Conservation (phyloP, 2,329 filamentous ascomycete species). For the Fusarium sp. region DNA sequence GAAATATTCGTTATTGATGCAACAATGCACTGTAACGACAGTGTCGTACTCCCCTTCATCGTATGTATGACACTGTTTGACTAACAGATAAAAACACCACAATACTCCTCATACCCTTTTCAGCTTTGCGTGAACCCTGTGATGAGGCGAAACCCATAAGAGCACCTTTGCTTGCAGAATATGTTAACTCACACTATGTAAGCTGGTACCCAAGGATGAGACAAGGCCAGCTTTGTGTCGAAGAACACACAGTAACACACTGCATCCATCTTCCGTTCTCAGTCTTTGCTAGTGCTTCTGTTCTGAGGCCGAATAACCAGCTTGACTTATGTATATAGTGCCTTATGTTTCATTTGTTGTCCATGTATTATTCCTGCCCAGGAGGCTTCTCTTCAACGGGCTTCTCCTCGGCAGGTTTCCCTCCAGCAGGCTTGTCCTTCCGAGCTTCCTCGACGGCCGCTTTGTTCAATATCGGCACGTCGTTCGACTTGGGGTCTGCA, state of each 20-base stretch:
- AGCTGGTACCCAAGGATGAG: not conserved
- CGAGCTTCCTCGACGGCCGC: slow-evolving; percentile 26
- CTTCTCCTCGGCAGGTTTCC: slow-evolving; percentile 35
- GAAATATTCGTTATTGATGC: slow-evolving; percentile 27
- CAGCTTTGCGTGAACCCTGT: not conserved
- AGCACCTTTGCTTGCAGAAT: slow-evolving; percentile 1
- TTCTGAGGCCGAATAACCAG: slow-evolving; percentile 11
- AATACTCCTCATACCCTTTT: not conserved
- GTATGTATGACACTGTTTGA: slow-evolving; percentile 11
- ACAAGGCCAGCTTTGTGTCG: not conserved
- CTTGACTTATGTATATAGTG: slow-evolving; percentile 8
- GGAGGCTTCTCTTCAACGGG: slow-evolving; percentile 12
- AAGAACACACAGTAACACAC: not conserved
- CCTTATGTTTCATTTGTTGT: slow-evolving; percentile 8
- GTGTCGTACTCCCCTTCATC: not conserved
- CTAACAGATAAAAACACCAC: slow-evolving; percentile 1
- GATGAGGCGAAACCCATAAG: slow-evolving; percentile 5
- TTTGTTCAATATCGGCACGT: slow-evolving; percentile 35
- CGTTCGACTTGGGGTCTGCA: slow-evolving; percentile 41
- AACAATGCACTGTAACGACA: slow-evolving; percentile 2
- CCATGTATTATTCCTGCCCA: slow-evolving; percentile 10
- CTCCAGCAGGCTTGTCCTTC: slow-evolving; percentile 28
- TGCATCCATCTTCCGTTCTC: slow-evolving; percentile 10
- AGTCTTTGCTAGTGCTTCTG: slow-evolving; percentile 8
- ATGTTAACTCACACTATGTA: slow-evolving; percentile 14